Base-by-base conservation (phyloP, 805 yeast species). In the Yarrowia bubula region DNA sequence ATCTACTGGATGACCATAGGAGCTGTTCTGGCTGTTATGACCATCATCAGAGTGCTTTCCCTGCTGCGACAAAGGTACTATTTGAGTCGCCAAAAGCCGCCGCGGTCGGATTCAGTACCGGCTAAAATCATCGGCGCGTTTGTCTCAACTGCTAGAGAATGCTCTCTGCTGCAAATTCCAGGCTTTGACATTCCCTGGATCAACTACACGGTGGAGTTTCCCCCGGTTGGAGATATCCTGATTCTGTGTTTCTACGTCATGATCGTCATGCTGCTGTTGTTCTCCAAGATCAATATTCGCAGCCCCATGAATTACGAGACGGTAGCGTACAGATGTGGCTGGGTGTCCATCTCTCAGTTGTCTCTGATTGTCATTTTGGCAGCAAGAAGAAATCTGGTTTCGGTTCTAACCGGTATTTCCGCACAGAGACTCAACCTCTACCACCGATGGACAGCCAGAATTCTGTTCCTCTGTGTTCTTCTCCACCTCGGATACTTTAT, bases 401-500 rank as follows among this genome's bases (percentile, higher is more conserved):
- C 67, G 8, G 28, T 71, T n/a, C 22, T 71, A 37, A 67, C 71
- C 11, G 72, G 74, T 33, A 28, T 68, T 2, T 35, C 71, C 0
- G 69, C 68, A 31, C 66, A 65, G 39, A n/a, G 69, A 5, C 65
- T 72, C 15, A 71, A 70, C 66, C 69, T 66, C 22, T 70, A 67
- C 53, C 74, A 71, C 58, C 65, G 74, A 15, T 71, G 73, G 75
- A 68, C 69, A 4, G 70, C 74, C 5, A 58, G 74, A 5, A 71
- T 69, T 6, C 28, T 72, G 22, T 66, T 71, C 17, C 55, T 71
- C 42, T 65, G 69, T 7, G 65, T 74, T 14, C 55, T 70, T 10
- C 38, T 71, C 8, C 74, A 71, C 57, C 66, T 71, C 69, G 70
- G 66, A 14, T 70, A 66, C 63, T 62, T 46, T 39, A 41, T 72